Conservation (phyloP, 352 stramenopile genomes). For the Blastocystis sp. region DNA sequence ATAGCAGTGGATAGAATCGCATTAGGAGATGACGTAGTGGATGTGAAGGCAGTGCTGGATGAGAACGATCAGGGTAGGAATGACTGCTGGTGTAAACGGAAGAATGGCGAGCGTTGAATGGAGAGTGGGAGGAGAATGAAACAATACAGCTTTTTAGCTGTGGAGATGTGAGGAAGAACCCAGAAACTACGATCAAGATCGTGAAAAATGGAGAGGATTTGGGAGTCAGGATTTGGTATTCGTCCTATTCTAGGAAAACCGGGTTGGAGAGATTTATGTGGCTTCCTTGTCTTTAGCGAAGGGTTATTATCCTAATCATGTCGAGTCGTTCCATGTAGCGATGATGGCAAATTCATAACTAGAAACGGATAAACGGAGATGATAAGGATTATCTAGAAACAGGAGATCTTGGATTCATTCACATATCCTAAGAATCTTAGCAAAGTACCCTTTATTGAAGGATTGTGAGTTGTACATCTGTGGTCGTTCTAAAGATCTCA, state of each 20-base stretch:
- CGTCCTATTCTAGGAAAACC: slow-evolving; percentile 64
- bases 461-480: slow-evolving; percentile 83
- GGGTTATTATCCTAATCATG: slow-evolving; percentile 78
- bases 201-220: slow-evolving; percentile 71
- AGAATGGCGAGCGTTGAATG: not conserved
- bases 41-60: not conserved
- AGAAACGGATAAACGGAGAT: slow-evolving; percentile 67
- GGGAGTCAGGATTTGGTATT: slow-evolving; percentile 64
- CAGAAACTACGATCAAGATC: slow-evolving; percentile 81
- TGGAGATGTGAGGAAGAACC: slow-evolving; percentile 76
- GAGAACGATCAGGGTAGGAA: not conserved
- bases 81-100: not conserved
- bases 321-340: not conserved
- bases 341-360: not conserved
- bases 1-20: slow-evolving; percentile 79
- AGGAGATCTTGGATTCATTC: slow-evolving; percentile 92
- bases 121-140: slow-evolving; percentile 15
- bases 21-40: slow-evolving; percentile 74
- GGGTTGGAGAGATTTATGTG: slow-evolving; percentile 80
- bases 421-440: slow-evolving; percentile 64
- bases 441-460: not conserved
- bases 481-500: slow-evolving; percentile 94
- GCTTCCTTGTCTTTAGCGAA: slow-evolving; percentile 79
- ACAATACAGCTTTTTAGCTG: slow-evolving; percentile 83
- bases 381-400: slow-evolving; percentile 78